Percentiles rank a stretch among this genome's conserved stretches.
phyloP scores from a whole-genome alignment of 345 rosid species.

The Salix viminalis region DNA sequence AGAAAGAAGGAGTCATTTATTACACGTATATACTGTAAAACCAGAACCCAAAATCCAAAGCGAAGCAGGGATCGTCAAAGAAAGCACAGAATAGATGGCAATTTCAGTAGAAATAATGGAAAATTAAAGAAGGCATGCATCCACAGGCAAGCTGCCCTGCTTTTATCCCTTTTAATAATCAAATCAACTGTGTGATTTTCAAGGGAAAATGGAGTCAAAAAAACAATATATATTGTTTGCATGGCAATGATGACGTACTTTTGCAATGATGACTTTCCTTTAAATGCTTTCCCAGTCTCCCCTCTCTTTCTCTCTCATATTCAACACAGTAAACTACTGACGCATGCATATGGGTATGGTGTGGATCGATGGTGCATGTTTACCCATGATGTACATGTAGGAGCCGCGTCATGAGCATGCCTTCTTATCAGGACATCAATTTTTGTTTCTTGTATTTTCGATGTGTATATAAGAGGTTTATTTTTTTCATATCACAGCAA shows the following conservation, averaged over 20 bases:
- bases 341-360: background rate
- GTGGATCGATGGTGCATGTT: background rate
- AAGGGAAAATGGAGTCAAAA: constrained; percentile 15
- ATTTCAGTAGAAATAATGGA: background rate
- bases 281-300: constrained; percentile 25
- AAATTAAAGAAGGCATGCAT: background rate
- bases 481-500: too few species aligned
- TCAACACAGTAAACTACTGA: background rate
- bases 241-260: constrained; percentile 58
- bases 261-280: constrained; percentile 41
- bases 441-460: background rate
- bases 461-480: too few species aligned
- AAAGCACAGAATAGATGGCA: background rate
- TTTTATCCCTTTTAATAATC: background rate
- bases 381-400: background rate
- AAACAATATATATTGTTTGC: constrained; percentile 23
- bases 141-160: background rate
- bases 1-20: constrained; percentile 25
- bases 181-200: background rate
- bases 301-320: constrained; percentile 6
- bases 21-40: background rate
- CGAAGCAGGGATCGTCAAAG: background rate
- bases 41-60: constrained; percentile 28
- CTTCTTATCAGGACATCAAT: background rate
- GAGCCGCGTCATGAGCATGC: background rate